A percentile compares a stretch with the other conserved stretches of the same genome.
These are phyloP conservation scores for Huntiella abstrusa DNA, from an alignment of 2,329 filamentous ascomycete species.

Conservation along the genomic window DNA sequence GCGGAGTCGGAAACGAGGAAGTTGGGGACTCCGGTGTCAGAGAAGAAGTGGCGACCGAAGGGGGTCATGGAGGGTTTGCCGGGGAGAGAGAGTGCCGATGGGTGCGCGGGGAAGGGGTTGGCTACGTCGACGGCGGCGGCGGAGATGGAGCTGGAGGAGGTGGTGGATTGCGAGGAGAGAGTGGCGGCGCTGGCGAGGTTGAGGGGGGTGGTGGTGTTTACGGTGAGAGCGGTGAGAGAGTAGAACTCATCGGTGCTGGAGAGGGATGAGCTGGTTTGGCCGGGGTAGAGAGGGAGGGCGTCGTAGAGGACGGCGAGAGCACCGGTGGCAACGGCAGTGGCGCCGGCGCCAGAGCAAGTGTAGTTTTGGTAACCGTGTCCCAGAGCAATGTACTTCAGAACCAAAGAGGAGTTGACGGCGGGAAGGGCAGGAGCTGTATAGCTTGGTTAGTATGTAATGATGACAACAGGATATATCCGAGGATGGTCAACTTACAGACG, in stretches of 20 bases:
- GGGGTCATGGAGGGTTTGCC: conserved; percentile 20
- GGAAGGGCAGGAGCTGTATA: conserved; percentile 22
- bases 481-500: conserved; percentile 1
- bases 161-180: conserved; percentile 7
- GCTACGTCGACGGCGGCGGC: conserved; percentile 23
- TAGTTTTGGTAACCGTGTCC: conserved; percentile 54
- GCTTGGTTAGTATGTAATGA: conserved; percentile 7
- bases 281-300: conserved; percentile 31
- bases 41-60: conserved; percentile 52
- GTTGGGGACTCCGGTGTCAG: conserved; percentile 30
- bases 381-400: conserved; percentile 36
- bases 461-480: not conserved
- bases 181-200: conserved; percentile 19
- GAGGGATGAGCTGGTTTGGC: conserved; percentile 22
- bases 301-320: conserved; percentile 44
- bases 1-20: conserved; percentile 33
- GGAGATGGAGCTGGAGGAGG: conserved; percentile 16
- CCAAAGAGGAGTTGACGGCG: conserved; percentile 20
- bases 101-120: conserved; percentile 25
- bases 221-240: conserved; percentile 22
- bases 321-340: conserved; percentile 14
- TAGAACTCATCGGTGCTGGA: conserved; percentile 14
- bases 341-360: conserved; percentile 1
- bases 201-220: conserved; percentile 26
- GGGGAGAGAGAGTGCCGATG: conserved; percentile 21